Base-by-base conservation (phyloP, 805 yeast species). In the Naumovozyma baii region DNA sequence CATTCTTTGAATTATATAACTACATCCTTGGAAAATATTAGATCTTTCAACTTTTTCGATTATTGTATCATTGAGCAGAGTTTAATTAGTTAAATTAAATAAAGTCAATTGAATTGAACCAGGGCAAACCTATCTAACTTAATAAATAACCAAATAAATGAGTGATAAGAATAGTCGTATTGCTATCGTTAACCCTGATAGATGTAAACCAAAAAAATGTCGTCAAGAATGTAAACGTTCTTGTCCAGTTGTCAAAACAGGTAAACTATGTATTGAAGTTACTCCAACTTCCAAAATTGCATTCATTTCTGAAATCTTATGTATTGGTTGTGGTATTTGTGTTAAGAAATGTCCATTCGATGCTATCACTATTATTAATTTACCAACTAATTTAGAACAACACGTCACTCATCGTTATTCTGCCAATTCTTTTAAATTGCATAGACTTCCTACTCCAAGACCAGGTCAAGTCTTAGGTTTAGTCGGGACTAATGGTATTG, bases 251-350 rank as follows among this genome's bases (percentile, higher is more conserved):
- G 97, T 92, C 42, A 83, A 92, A 62, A 90, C 98, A 1, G 98
- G 98, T 43, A 92, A 88, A 63, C 74, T 88, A 46, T 92, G 98
- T 80, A 92, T 92, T 57, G 98, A 92, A 66, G 98, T 92, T 36
- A 67, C 84, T 0, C 95, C 97, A 46, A 74, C 80, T 16, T 77
- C 83, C 45, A 92, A 92, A 60, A 85, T 92, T 57, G 95, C 97
- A 13, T 92, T 88, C 63, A 85, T 92, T 43, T 84, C 95, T 14
- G 98, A 92, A 62, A 84, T 70, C 31, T 70, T 92, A 59, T 92
- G 98, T 74, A 90, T 92, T 54, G 98, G 98, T 62, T 92, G 98
- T 73, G 98, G 98, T 87, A 92, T 92, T 54, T 92, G 98, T 75
- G 95, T 88, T 39, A 92, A 92, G 66, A 92, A 87, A 63, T 92